These are phyloP conservation scores for Jamesozyma jinghongensis DNA, from an alignment of 805 yeast genomes.

Conservation along the genomic window DNA sequence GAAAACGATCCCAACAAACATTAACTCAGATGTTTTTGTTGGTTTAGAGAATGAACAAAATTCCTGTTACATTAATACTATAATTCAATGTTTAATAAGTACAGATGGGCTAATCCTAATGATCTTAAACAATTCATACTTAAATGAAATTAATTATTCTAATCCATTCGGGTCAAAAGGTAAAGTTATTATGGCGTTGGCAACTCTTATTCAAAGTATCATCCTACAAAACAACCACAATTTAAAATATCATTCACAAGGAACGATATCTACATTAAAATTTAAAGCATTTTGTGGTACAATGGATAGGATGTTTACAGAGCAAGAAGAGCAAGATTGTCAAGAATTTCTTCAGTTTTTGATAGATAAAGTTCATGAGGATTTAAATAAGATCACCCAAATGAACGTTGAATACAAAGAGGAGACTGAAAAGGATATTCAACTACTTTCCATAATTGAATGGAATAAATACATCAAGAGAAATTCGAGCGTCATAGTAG, in stretches of 20 bases:
- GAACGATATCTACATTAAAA: constrained; percentile 16
- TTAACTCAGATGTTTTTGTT: constrained; percentile 36
- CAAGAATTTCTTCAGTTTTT: constrained; percentile 86
- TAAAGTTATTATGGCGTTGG: constrained; percentile 56
- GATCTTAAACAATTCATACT: constrained; percentile 1
- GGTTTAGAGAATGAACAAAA: constrained; percentile 81
- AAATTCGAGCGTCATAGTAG: constrained; percentile 72
- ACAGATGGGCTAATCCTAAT: constrained; percentile 49
- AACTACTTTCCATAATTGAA: not conserved
- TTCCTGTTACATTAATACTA: constrained; percentile 88
- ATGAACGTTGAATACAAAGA: too few relatives aligned
- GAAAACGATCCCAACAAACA: not conserved
- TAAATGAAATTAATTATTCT: not conserved
- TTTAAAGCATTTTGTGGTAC: constrained; percentile 64
- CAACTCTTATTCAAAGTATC: constrained; percentile 48
- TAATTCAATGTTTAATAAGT: constrained; percentile 77
- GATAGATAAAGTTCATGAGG: constrained; percentile 86
- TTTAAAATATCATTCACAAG: not conserved
- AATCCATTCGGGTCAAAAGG: not conserved
- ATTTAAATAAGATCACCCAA: constrained; percentile 37
- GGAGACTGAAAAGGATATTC: not conserved
- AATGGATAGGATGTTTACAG: constrained; percentile 65
- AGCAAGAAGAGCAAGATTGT: constrained; percentile 83
- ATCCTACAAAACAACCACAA: constrained; percentile 30
- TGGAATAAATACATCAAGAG: too few relatives aligned